Percentiles rank a stretch among this genome's conserved stretches.
phyloP scores from a whole-genome alignment of 116 monocot genomes.

The Zostera marina region DNA sequence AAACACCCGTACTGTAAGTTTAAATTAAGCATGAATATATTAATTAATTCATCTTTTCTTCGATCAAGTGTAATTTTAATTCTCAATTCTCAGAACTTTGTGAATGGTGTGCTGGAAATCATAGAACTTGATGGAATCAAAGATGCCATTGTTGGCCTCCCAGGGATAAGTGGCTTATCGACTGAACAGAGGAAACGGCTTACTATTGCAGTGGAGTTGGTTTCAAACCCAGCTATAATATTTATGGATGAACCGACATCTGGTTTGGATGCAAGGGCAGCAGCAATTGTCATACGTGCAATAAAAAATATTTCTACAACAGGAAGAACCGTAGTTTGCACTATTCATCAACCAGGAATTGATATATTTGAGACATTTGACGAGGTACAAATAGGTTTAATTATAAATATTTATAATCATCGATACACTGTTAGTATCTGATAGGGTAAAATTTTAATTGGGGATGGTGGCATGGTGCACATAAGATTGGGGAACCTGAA shows the following conservation, averaged over 20 bases:
- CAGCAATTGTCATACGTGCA: slow-evolving; percentile 62
- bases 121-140: slow-evolving; percentile 67
- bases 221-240: slow-evolving; percentile 74
- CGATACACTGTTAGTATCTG: too few relatives aligned
- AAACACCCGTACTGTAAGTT: slow-evolving; percentile 46
- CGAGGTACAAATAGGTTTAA: slow-evolving; percentile 21
- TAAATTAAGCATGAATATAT: too few relatives aligned
- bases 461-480: too few relatives aligned
- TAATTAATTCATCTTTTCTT: too few relatives aligned
- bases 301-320: slow-evolving; percentile 41
- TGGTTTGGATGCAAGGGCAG: slow-evolving; percentile 81
- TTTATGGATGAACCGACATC: slow-evolving; percentile 93
- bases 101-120: slow-evolving; percentile 54
- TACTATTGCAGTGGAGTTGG: slow-evolving; percentile 85
- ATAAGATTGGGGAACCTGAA: too few relatives aligned
- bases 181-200: slow-evolving; percentile 75
- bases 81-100: slow-evolving; percentile 41
- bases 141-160: slow-evolving; percentile 70
- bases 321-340: slow-evolving; percentile 46
- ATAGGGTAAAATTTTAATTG: too few relatives aligned
- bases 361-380: slow-evolving; percentile 63
- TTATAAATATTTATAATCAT: too few relatives aligned
- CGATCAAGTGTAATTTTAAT: background rate
- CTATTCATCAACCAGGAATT: slow-evolving; percentile 54
- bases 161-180: slow-evolving; percentile 60